phyloP scores from a whole-genome alignment of 331 rosid species.

The Quercus lobata region DNA sequence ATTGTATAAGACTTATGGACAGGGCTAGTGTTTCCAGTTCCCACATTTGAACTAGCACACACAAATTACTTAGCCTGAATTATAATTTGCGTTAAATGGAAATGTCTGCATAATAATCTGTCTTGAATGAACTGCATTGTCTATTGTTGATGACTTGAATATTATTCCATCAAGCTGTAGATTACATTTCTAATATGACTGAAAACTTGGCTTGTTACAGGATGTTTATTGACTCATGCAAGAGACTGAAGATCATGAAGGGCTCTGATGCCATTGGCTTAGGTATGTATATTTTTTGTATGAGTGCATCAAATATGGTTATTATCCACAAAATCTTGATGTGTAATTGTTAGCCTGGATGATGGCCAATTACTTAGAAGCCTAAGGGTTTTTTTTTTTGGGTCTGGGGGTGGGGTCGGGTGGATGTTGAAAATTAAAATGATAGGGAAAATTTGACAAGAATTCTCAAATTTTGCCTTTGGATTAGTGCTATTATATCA shows the following conservation, averaged over 20 bases:
- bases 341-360: background rate
- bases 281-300: slow-evolving; percentile 43
- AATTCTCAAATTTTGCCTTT: background rate
- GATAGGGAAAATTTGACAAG: background rate
- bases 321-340: background rate
- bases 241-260: slow-evolving; percentile 88
- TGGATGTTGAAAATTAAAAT: background rate
- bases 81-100: background rate
- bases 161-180: background rate
- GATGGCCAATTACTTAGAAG: background rate
- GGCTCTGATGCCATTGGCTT: slow-evolving; percentile 94
- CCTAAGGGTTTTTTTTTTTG: background rate
- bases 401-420: background rate
- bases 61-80: background rate
- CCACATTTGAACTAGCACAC: background rate
- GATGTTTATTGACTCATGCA: slow-evolving; percentile 84
- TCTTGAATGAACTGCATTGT: background rate
- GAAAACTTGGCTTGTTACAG: slow-evolving; percentile 33
- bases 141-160: background rate
- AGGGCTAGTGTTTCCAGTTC: background rate
- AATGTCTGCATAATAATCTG: background rate
- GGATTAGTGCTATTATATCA: background rate
- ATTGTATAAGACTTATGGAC: background rate
- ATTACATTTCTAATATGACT: slow-evolving; percentile 5
- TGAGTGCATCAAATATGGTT: background rate